phyloP scores from a whole-genome alignment of 2,329 filamentous ascomycete species.

The Tolypocladium guangdongense region DNA sequence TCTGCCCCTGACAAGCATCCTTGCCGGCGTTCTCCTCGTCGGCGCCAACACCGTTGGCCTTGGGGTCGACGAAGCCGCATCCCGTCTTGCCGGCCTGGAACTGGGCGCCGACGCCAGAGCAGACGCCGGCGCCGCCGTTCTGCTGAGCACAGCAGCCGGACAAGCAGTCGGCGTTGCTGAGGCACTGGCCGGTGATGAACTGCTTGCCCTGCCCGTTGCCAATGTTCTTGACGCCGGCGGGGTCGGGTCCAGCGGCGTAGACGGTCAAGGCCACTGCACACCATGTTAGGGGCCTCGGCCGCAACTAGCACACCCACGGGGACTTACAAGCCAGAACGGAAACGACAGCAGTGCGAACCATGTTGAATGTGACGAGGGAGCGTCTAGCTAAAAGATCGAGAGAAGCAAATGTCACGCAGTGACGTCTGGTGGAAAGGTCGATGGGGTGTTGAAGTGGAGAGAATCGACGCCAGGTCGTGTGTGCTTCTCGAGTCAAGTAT shows the following conservation, averaged over 20 bases:
- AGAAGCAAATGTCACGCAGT: background rate
- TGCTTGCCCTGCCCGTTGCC: conserved; percentile 13
- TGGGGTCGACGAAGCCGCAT: conserved; percentile 16
- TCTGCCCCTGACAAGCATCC: background rate
- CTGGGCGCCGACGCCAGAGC: conserved; percentile 16
- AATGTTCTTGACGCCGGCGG: conserved; percentile 12
- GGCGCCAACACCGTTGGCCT: background rate
- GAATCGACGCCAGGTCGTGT: background rate
- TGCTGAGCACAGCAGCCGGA: conserved; percentile 16
- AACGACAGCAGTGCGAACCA: background rate
- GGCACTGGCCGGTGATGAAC: conserved; percentile 19
- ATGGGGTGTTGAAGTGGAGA: background rate
- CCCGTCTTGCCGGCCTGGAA: conserved; percentile 19
- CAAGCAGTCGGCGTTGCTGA: conserved; percentile 16
- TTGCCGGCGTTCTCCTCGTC: background rate
- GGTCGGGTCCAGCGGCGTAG: conserved; percentile 4
- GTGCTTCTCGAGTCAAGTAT: background rate
- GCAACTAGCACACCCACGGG: background rate
- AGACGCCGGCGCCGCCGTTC: conserved; percentile 13
- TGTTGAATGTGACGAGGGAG: background rate
- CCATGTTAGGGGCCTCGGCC: background rate
- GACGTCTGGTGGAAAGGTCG: background rate
- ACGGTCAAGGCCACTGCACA: background rate
- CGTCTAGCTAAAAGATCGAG: too few species aligned
- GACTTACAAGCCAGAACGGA: background rate